Base-by-base conservation (phyloP, 306 rosid genomes). In the Casuarina glauca region DNA sequence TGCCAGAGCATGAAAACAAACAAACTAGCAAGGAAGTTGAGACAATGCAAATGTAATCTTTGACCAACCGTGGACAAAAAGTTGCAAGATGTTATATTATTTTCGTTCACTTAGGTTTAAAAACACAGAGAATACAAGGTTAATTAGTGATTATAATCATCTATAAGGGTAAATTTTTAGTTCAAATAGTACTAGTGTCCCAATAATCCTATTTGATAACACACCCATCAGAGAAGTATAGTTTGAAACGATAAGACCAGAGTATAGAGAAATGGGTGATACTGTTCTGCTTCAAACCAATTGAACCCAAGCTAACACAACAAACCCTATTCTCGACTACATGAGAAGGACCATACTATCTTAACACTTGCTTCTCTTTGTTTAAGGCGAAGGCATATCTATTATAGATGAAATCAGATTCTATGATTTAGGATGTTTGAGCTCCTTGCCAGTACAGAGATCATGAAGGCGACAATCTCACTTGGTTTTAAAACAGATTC, bases 111-210 rank as follows among this genome's bases (percentile, higher is more conserved):
- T 26, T 26, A 26, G 32, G 32, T 26, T 26, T 26, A 26, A 26
- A 26, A 26, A 26, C 32, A 26, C 32, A 26, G 32, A 26, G 32
- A 26, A 26, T 26, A 26, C 32, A 26, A 26, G 1, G 32, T 26
- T 26, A 26, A 26, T 26, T 26, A 26, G 32, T 26, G 32, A 0
- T 43, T 61, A 61, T 61, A 32, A 32, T 32, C 44, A 42, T 62
- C 68, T 0, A 4, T 5, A 32, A 35, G 17, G 68, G 44, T 2
- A 35, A 32, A 43, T 62, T 26, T 62, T 36, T 36, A 35, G 68
- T 62, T 62, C 42, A 62, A 62, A 62, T 12, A 36, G 11, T 35
- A 62, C 68, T 5, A 62, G 68, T 62, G n/a, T 62, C 42, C 68
- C 44, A 35, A 36, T 62, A 36, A 2, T 16, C 4, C 36, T 36